Base-by-base conservation (phyloP, 352 stramenopile genomes). In the Phytophthora foliorum region DNA sequence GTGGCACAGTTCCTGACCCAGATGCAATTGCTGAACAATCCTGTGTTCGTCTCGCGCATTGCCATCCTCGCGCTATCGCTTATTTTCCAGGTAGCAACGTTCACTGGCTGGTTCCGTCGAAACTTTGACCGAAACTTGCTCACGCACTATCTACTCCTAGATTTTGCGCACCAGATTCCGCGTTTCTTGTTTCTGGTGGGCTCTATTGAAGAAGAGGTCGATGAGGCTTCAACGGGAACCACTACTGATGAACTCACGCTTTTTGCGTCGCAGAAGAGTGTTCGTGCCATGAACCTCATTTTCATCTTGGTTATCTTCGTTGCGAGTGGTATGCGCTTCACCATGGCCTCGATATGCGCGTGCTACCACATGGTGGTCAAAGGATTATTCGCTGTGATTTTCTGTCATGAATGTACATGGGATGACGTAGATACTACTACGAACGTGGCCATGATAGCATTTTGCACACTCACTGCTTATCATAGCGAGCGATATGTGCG, bases 281-380 rank as follows among this genome's bases (percentile, higher is more conserved):
- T 91, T 14, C 77, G 78, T 11, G 72, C 80, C 14, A 86, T 87
- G 70, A 63, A 78, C 22, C 55, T 91, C 10, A 31, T 91, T 19
- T 90, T 88, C 57, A 79, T 84, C 55, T 42, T 90, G 16, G 42
- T 91, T 16, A 57, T 91, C 4, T 91, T 84, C 52, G 82, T 86
- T 59, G 81, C 82, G 16, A 89, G 76, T 19, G 84, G 84, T 44
- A 86, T 93, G 81, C 84, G 82, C 44, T 93, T 93, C 69, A 90
- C 74, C 29, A 72, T 70, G 25, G 82, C 84, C 3, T 87, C 78
- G 2, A 48, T 85, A 19, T 90, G 81, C 41, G 66, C 61, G n/a
- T 63, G 67, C 14, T 79, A 68, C 27, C 82, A 91, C 63, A 69
- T 88, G 16, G n/a, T 74, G 10, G 57, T 72, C 57, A 89, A 88